phyloP scores from a whole-genome alignment of 805 yeast genomes.

The Myxozyma neglecta region DNA sequence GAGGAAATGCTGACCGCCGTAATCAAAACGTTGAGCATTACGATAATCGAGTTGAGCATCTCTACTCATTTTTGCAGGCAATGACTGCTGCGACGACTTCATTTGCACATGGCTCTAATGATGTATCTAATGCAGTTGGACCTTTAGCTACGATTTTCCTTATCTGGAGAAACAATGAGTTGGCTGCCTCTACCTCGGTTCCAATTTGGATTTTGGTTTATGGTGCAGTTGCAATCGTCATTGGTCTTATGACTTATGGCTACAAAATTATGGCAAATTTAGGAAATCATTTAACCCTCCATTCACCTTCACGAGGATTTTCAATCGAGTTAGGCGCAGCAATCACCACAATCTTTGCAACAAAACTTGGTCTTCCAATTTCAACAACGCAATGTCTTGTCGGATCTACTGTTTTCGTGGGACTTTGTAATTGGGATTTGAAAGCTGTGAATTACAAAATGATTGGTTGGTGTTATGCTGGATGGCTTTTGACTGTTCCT shows the following conservation, averaged over 20 bases:
- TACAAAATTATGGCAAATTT: conserved; percentile 66
- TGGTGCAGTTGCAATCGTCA: conserved; percentile 63
- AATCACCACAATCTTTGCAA: conserved; percentile 69
- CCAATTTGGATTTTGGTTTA: conserved; percentile 72
- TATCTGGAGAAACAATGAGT: conserved; percentile 54
- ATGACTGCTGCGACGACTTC: conserved; percentile 78
- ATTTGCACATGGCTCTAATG: conserved; percentile 80
- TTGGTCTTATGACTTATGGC: conserved; percentile 72
- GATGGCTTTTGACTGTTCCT: conserved; percentile 74
- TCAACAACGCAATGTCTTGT: conserved; percentile 78
- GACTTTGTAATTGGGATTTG: conserved; percentile 64
- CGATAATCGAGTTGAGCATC: conserved; percentile 66
- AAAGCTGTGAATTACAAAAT: conserved; percentile 74
- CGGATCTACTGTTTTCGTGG: conserved; percentile 76
- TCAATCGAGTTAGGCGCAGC: conserved; percentile 78
- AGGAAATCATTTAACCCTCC: conserved; percentile 72
- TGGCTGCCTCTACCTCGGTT: conserved; percentile 52
- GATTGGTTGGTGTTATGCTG: conserved; percentile 67
- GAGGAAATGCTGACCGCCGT: conserved; percentile 42
- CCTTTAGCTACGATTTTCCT: conserved; percentile 66
- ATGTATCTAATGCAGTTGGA: conserved; percentile 75
- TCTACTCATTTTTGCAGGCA: conserved; percentile 67
- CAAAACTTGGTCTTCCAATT: conserved; percentile 67
- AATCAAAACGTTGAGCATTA: conserved; percentile 55
- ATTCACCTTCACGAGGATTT: conserved; percentile 77